Evolutionary conservation across 108 stramenopile genomes (phyloP), one percentile per base, ranked within the genome.

Genomic region (Mediolabrus comicus): DNA sequence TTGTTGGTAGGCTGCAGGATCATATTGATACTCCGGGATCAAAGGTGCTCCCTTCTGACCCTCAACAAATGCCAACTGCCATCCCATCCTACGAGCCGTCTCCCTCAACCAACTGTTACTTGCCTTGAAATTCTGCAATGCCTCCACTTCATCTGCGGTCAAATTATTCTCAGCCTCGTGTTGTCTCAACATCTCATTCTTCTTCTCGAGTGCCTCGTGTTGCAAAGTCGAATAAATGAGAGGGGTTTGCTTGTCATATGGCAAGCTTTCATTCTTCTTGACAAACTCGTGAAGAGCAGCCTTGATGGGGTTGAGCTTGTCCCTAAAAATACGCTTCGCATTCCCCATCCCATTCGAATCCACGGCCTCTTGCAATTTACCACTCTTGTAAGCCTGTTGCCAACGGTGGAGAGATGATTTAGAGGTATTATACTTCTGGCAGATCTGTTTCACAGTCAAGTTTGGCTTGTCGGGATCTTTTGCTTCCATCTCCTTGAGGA

Each of bases 351-450:
- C 46, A 6, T 49, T 49, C 46, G 46, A 49, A 17, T 49, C 46
- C 32, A 32, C 33, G 10, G 32, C 34, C 29, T 59, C 59, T 24
- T 59, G 59, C 33, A 59, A 24, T 35, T 35, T 30, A 3, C 32
- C 24, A 12, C 34, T 59, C 3, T 36, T 59, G 59, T 24, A 59
- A 13, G 31, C 33, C 17, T 32, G 33, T 16, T 35, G 31, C 59
- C 59, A 59, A 11, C 59, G 59, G 35, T 34, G 34, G 33, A 59
- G 32, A 34, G 59, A 59, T 5, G 59, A 59, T 30, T 59, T 59
- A 33, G 59, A 59, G 34, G 59, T 59, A 22, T 59, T 35, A 11
- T 59, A 59, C 32, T 36, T 59, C 35, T 38, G 14, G 29, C 59
- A 59, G 22, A 59, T 30, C 14, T 59, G 59, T 9, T 59, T 34